phyloP scores from a whole-genome alignment of 805 yeast genomes.

The Lipomyces anomalus region DNA sequence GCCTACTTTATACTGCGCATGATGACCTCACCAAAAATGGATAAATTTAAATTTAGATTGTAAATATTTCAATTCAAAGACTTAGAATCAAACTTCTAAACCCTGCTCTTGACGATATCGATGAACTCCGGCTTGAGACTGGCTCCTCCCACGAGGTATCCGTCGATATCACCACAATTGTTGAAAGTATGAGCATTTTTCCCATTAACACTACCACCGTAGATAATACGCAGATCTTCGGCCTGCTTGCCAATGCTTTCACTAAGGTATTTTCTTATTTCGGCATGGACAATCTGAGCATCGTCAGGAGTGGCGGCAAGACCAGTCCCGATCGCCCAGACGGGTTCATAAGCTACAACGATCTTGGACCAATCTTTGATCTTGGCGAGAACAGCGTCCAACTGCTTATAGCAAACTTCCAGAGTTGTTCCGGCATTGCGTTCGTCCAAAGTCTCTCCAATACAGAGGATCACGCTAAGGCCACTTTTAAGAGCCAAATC shows the following conservation, averaged over 20 bases:
- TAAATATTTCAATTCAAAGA: too few relatives aligned
- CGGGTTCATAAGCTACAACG: conserved; percentile 98
- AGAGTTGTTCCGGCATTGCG: conserved; percentile 84
- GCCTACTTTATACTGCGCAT: too few relatives aligned
- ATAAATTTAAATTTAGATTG: too few relatives aligned
- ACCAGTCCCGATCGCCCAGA: conserved; percentile 99
- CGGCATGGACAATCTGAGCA: conserved; percentile 91
- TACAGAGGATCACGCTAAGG: conserved; percentile 86
- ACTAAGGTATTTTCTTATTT: conserved; percentile 77
- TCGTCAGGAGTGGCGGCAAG: conserved; percentile 97
- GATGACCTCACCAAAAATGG: too few relatives aligned
- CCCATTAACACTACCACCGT: conserved; percentile 98
- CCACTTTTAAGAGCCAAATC: conserved; percentile 89
- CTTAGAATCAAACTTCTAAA: conserved; percentile 2
- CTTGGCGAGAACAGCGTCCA: conserved; percentile 76
- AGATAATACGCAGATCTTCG: conserved; percentile 86
- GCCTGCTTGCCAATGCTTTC: conserved; percentile 69
- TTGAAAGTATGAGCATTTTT: conserved; percentile 84
- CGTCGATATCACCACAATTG: conserved; percentile 91
- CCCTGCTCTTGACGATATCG: conserved; percentile 65
- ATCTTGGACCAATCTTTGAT: conserved; percentile 85
- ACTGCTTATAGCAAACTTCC: conserved; percentile 80
- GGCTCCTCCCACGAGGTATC: conserved; percentile 99
- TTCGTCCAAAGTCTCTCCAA: conserved; percentile 94
- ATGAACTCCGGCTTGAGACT: conserved; percentile 96